Evolutionary conservation across 768 basidiomycete genomes (phyloP), one percentile per base, ranked within the genome.

Genomic region (Tylopilus plumbeoviolaceoides): DNA sequence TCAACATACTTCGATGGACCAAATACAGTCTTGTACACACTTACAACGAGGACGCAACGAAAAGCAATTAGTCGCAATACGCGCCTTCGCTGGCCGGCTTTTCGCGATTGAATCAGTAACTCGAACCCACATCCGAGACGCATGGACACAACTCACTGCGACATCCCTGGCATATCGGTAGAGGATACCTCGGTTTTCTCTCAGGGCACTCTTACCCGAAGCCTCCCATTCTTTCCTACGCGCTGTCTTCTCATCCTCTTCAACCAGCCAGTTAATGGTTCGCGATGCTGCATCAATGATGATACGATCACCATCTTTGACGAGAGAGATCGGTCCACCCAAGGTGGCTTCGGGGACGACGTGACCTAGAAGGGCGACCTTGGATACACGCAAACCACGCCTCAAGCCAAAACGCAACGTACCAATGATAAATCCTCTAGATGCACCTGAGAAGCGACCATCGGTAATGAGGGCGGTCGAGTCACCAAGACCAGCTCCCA

Each of bases 401-500:
- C 40, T 18, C 40, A 36, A 41, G 46, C 21, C 8, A 21, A 30
- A 7, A n/a, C 15, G 36, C 20, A 11, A 54, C 69, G 45, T 35
- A 76, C 79, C 80, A 51, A 82, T 81, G 64, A 82, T 80, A 67
- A 83, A 84, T 7, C 83, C 83, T 40, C 79, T 74, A 7, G 80
- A 88, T 3, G 91, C 91, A 15, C 91, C 91, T 18, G 87, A 89
- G 77, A 94, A 94, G 17, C 91, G 82, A 45, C 91, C 91, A 65
- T 95, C 91, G 0, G 91, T 95, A 58, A 95, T 85, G 46, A 95
- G 76, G 1, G 88, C 88, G 3, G 88, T 90, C 30, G 83, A 83
- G 44, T 80, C 79, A 40, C 85, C 82, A 23, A 95, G 75, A 25
- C 91, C 91, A 44, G 90, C 90, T 20, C 91, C 91, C 63, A 90